phyloP scores from a whole-genome alignment of 2,329 filamentous ascomycete genomes.

The Aspergillus cejpii region DNA sequence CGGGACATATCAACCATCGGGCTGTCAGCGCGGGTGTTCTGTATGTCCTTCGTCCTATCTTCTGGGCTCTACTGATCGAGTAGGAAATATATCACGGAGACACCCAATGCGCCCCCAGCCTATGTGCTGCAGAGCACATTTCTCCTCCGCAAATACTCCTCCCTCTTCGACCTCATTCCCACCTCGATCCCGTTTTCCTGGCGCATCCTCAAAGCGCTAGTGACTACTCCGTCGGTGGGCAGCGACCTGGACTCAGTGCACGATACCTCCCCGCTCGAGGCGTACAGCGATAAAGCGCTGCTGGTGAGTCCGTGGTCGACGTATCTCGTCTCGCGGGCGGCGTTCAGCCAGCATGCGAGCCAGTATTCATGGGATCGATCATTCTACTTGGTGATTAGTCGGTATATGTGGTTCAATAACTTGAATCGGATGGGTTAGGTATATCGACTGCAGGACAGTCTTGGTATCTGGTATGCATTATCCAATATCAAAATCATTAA shows the following conservation, averaged over 20 bases:
- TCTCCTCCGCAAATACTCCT: slow-evolving; percentile 36
- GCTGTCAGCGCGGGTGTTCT: slow-evolving; percentile 37
- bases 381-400: slow-evolving; percentile 37
- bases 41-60: slow-evolving; percentile 18
- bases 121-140: slow-evolving; percentile 35
- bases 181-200: slow-evolving; percentile 34
- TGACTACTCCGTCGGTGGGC: slow-evolving; percentile 1
- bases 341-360: slow-evolving; percentile 35
- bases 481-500: no score
- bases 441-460: not conserved
- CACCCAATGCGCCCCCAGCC: slow-evolving; percentile 27
- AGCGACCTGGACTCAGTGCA: not conserved
- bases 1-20: slow-evolving; percentile 38
- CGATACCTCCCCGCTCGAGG: slow-evolving; percentile 1
- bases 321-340: slow-evolving; percentile 33
- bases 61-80: no score
- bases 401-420: slow-evolving; percentile 41
- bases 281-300: slow-evolving; percentile 26
- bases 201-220: slow-evolving; percentile 17
- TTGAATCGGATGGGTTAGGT: slow-evolving; percentile 8
- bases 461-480: no score
- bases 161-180: slow-evolving; percentile 34
- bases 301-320: slow-evolving; percentile 34
- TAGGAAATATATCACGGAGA: slow-evolving; percentile 23
- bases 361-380: slow-evolving; percentile 41